Conservation (phyloP, 768 basidiomycete species). For the Pulveroboletus sp. region DNA sequence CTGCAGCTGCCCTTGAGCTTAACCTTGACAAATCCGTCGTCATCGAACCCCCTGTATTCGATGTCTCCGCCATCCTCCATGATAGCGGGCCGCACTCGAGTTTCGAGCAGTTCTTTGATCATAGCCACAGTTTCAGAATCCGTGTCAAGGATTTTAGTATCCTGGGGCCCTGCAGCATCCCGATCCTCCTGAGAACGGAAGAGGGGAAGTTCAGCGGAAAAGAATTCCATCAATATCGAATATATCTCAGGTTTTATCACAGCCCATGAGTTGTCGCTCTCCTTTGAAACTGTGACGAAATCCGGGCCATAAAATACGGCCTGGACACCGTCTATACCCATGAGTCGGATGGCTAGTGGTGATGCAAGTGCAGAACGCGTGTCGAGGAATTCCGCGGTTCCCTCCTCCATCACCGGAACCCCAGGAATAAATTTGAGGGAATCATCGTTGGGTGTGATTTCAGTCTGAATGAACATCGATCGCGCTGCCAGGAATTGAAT, state of each 20-base stretch:
- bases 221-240: conserved; percentile 93
- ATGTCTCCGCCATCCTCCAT: conserved; percentile 99
- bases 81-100: conserved; percentile 90
- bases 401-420: conserved; percentile 77
- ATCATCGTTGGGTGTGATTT: conserved; percentile 94
- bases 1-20: conserved; percentile 97
- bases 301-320: conserved; percentile 95
- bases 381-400: conserved; percentile 93
- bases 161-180: conserved; percentile 83
- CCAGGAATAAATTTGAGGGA: conserved; percentile 98
- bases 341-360: conserved; percentile 89
- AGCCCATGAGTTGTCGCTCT: conserved; percentile 78
- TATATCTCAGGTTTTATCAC: conserved; percentile 97
- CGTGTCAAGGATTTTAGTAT: conserved; percentile 88
- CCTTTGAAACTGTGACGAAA: conserved; percentile 95
- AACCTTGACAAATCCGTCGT: conserved; percentile 77
- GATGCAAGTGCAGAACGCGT: conserved; percentile 82
- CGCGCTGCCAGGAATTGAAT: conserved; percentile 43
- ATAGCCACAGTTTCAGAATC: conserved; percentile 97
- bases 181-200: conserved; percentile 81
- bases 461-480: conserved; percentile 98
- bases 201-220: conserved; percentile 83
- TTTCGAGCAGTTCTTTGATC: conserved; percentile 97
- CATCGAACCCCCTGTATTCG: conserved; percentile 88
- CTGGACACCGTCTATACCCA: conserved; percentile 90